Evolutionary conservation across 441 rosid genomes (phyloP).

Genomic region (Corymbia citriodora): DNA sequence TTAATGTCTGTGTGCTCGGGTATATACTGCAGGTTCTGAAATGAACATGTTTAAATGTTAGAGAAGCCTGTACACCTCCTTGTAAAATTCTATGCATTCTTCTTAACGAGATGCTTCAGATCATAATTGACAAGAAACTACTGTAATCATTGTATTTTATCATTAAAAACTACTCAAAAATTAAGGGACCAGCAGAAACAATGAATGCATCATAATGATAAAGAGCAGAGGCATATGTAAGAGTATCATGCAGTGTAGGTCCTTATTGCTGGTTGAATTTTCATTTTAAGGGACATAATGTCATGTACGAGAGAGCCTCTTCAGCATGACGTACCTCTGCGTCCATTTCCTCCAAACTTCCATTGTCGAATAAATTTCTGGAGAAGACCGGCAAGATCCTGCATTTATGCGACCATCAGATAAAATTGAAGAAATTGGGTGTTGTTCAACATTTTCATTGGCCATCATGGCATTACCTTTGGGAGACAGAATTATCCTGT

Average conservation of each 20-base stretch:
- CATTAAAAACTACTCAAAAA: background rate
- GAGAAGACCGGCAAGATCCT: conserved; percentile 34
- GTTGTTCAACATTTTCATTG: background rate
- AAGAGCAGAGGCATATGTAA: background rate
- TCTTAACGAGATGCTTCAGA: background rate
- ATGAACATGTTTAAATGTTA: background rate
- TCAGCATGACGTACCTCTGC: conserved; percentile 34
- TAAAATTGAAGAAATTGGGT: background rate
- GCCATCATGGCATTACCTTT: background rate
- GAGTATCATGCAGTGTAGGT: background rate
- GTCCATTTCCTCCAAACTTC: conserved; percentile 23
- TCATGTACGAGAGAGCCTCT: background rate
- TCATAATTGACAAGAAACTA: background rate
- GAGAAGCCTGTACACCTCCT: background rate
- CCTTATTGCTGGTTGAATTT: background rate
- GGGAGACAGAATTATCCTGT: background rate
- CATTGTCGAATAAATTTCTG: conserved; percentile 37
- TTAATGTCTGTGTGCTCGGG: background rate
- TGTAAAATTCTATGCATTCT: background rate
- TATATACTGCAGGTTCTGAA: background rate
- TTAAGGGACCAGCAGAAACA: background rate
- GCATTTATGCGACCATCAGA: conserved; percentile 4
- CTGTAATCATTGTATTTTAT: background rate
- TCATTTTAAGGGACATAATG: background rate
- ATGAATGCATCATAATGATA: background rate